A percentile compares a stretch with the other conserved stretches of the same genome.
These are phyloP conservation scores for Oenanthe sinensis DNA, from an alignment of 129 eudicot species.

Conservation along the genomic window DNA sequence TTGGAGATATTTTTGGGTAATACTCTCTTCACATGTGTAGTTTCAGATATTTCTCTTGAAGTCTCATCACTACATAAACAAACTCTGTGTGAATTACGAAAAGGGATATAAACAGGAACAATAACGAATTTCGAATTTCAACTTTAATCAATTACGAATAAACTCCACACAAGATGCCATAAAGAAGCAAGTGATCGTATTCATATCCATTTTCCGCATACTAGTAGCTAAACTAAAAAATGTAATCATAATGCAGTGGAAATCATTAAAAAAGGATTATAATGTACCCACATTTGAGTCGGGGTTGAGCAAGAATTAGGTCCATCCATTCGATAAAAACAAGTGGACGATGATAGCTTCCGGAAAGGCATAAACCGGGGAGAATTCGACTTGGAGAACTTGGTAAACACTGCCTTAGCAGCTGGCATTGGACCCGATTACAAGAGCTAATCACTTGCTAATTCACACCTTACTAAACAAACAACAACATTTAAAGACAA, in stretches of 20 bases:
- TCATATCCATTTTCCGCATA: not conserved
- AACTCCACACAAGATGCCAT: not conserved
- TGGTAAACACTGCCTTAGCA: not conserved
- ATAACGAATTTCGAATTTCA: not conserved
- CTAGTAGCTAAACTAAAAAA: not conserved
- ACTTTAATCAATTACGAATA: not conserved
- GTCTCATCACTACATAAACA: constrained; percentile 2
- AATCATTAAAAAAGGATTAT: not conserved
- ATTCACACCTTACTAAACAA: not conserved
- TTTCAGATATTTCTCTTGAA: not conserved
- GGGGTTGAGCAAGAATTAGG: not conserved
- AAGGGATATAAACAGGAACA: not conserved
- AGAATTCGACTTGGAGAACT: not conserved
- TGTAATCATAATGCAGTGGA: not conserved
- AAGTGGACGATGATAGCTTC: not conserved
- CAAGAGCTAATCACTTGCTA: not conserved
- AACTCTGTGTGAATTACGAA: not conserved
- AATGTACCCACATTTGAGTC: not conserved
- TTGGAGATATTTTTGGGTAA: not conserved
- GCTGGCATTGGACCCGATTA: not conserved
- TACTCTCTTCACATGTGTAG: not conserved
- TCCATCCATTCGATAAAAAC: not conserved
- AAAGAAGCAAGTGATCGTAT: not conserved
- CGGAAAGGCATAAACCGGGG: not conserved
- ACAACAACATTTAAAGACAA: no score